Conservation (phyloP, 2,329 filamentous ascomycete genomes). For the Amauroascus niger region DNA sequence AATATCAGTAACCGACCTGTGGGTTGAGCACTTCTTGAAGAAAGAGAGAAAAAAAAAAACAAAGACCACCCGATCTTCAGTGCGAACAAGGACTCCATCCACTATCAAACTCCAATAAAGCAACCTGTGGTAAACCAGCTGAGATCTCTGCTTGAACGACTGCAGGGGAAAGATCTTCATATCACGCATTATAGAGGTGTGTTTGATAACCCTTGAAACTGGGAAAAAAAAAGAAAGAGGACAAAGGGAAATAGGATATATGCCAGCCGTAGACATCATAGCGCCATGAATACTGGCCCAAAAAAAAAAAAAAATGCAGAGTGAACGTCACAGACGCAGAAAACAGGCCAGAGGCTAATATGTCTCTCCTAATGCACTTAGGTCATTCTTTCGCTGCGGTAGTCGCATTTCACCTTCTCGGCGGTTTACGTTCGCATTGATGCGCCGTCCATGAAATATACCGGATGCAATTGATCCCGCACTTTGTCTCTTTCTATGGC, state of each 20-base stretch:
- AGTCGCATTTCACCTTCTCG: constrained; percentile 40
- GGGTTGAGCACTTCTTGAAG: neutral
- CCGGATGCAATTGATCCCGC: constrained; percentile 34
- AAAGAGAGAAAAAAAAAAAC: neutral
- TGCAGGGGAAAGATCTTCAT: neutral
- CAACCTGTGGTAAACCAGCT: constrained; percentile 1
- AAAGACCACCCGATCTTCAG: neutral
- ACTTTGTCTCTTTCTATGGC: constrained; percentile 44
- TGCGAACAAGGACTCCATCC: neutral
- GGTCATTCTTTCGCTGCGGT: constrained; percentile 29
- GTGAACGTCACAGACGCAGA: neutral
- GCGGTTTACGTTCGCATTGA: constrained; percentile 29
- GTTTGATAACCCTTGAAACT: neutral
- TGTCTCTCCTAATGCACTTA: constrained; percentile 15
- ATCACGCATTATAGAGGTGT: neutral
- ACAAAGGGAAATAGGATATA: neutral
- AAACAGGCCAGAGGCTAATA: constrained; percentile 6
- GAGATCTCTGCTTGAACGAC: constrained; percentile 6
- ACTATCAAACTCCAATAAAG: constrained; percentile 1
- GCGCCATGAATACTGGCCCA: constrained; percentile 3
- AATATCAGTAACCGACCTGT: too few relatives aligned
- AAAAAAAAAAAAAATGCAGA: neutral
- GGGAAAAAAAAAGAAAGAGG: neutral
- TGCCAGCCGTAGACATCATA: constrained; percentile 9
- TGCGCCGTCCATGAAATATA: constrained; percentile 34